Evolutionary conservation across 2,329 filamentous ascomycete species (phyloP), one percentile per base, ranked within the genome.

Genomic region (Alternaria incomplexa): DNA sequence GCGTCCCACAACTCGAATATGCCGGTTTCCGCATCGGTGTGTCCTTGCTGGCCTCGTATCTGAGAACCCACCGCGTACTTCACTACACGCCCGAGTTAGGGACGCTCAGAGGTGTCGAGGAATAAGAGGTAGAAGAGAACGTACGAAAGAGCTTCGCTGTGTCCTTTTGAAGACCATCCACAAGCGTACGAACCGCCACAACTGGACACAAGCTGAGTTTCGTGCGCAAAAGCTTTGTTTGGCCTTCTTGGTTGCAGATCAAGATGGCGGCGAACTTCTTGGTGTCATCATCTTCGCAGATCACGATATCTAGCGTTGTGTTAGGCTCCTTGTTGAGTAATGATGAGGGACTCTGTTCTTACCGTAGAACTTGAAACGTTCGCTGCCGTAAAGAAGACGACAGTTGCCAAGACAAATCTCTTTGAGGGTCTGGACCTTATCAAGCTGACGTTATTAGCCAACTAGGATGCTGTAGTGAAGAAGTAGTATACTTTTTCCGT

Each of bases 221-320:
- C 40, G 85, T 82, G 56, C 90, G 88, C 63, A 99, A 85, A 17
- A 85, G 84, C 66, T 93, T 92, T 1, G 94, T 94, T 0, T 90
- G 90, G 70, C 88, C 87, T 15, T 90, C 85, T 62, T 91, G 88
- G 80, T 97, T 98, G 44, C 91, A 94, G 68, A 97, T 89, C 76
- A 98, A 97, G 91, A 97, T 97, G 72, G 97, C 91, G 36, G 93
- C 93, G 70, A 93, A 97, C 0, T 93, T 97, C 0, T 52, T 61
- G 3, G 61, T 60, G 1, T 56, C 43, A 26, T 67, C 58, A 15
- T 67, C 60, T 20, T 58, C 56, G 10, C 59, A 61, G 3, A 69
- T 50, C 0, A 72, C 62, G 8, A 75, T 56, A n/a, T 76, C 72
- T 75, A 22, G 4, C 2, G 4, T 3, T 4, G 6, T 48, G 50